Conservation (phyloP, 1,284 basidiomycete genomes). For the Moniliella sp. region DNA sequence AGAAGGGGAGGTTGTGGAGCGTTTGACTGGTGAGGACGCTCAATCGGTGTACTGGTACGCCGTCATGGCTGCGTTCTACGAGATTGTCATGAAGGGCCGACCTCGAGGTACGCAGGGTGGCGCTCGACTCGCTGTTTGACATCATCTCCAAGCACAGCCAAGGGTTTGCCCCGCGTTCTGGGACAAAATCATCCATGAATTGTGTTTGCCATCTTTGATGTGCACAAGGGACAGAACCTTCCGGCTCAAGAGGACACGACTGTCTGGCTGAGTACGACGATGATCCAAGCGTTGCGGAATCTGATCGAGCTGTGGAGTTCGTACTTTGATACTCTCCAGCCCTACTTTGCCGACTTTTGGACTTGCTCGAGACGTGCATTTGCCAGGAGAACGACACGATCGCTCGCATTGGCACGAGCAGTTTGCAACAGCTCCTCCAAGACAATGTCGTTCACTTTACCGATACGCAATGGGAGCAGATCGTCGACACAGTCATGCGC, state of each 20-base stretch:
- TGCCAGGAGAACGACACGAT: constrained; percentile 79
- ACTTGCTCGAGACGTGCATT: constrained; percentile 84
- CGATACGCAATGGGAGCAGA: constrained; percentile 64
- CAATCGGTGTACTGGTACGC: too few relatives aligned
- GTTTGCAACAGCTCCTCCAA: constrained; percentile 83
- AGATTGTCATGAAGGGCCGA: constrained; percentile 99
- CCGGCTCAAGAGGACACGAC: constrained; percentile 92
- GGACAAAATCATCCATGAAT: constrained; percentile 92
- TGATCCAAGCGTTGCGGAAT: constrained; percentile 91
- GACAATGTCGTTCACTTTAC: constrained; percentile 76
- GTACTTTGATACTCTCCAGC: constrained; percentile 77
- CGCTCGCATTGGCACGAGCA: constrained; percentile 89
- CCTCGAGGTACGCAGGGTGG: constrained; percentile 65
- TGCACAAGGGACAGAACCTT: constrained; percentile 60
- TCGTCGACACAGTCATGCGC: constrained; percentile 78
- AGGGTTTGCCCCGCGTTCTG: constrained; percentile 77
- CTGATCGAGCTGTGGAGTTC: constrained; percentile 86
- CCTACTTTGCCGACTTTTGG: constrained; percentile 73
- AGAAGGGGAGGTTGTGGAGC: too few relatives aligned
- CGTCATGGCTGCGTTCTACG: too few relatives aligned
- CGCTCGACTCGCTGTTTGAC: constrained; percentile 79
- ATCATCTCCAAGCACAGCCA: constrained; percentile 73
- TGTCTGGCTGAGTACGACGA: constrained; percentile 94
- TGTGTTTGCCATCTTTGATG: constrained; percentile 93
- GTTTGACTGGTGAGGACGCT: too few relatives aligned